Conservation (phyloP, 2,329 filamentous ascomycete genomes). For the Fusarium cicatricum region DNA sequence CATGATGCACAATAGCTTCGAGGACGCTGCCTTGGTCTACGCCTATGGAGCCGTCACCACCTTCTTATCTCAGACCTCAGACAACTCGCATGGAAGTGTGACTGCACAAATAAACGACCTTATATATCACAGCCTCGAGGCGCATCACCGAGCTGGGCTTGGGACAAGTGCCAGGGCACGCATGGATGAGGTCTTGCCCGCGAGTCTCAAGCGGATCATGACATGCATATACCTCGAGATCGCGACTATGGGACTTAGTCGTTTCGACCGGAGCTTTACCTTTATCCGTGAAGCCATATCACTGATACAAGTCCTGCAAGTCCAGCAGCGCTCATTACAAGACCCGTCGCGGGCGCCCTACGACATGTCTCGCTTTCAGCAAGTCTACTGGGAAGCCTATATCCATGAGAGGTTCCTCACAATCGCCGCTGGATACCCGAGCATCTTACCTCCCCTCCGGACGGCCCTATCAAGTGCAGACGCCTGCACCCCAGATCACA, state of each 20-base stretch:
- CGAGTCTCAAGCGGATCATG: constrained; percentile 56
- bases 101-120: constrained; percentile 35
- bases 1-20: constrained; percentile 31
- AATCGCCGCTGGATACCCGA: constrained; percentile 57
- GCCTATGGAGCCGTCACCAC: constrained; percentile 36
- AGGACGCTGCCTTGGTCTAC: constrained; percentile 33
- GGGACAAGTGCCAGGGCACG: constrained; percentile 45
- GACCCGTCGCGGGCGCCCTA: constrained; percentile 22
- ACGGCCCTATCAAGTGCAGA: constrained; percentile 45
- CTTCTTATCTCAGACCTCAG: constrained; percentile 32
- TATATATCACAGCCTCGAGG: constrained; percentile 40
- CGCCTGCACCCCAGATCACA: constrained; percentile 45
- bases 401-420: constrained; percentile 66
- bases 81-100: constrained; percentile 32
- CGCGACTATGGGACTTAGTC: constrained; percentile 57
- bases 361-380: constrained; percentile 45
- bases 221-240: constrained; percentile 63
- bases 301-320: constrained; percentile 38
- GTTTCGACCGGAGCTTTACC: constrained; percentile 57
- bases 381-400: constrained; percentile 64
- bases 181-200: constrained; percentile 49
- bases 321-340: constrained; percentile 25
- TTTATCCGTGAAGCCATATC: constrained; percentile 60
- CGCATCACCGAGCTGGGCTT: constrained; percentile 42
- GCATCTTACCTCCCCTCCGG: constrained; percentile 45